Base-by-base conservation (phyloP, 805 yeast genomes). In the Saccharomyces kudriavzevii region DNA sequence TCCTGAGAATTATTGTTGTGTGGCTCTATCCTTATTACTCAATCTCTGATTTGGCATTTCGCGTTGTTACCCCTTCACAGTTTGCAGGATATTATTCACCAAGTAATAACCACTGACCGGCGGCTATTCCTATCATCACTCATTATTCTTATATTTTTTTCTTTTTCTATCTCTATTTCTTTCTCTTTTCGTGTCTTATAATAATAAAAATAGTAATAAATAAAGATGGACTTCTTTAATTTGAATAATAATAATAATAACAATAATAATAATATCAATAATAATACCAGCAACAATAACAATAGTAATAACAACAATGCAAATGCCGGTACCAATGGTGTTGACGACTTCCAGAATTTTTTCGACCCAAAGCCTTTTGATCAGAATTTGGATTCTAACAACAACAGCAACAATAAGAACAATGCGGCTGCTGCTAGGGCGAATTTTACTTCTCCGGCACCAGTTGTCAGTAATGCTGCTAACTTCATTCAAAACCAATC, bases 331-430 rank as follows among this genome's bases (percentile, higher is more conserved):
- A 27, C 49, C 24, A 35, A 9, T 35, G 24, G 43, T 35, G 43
- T 35, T 20, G 59, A 58, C 20, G 62, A 60, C n/a, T 63, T 62
- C 51, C 56, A 67, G 49, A 78, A 78, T 63, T 74, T 74, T 48
- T 68, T 81, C 40, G 83, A 82, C 29, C 65, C 81, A 40, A 75
- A 35, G 10, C 10, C 43, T 17, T 35, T 35, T 35, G 76, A 59
- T 78, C 80, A 55, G 56, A 53, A 20, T 17, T 46, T 13, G 40
- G 29, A 24, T 46, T 52, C 49, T 6, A 52, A 52, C 24, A 50
- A 54, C 35, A 31, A 45, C 47, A 51, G 28, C 40, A 47, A 29
- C 22, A 54, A 47, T 45, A 43, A 40, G 40, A 47, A 28, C 50
- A 52, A 49, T 48, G 48, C 24, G 48, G 47, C 48, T 52, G 30